Evolutionary conservation across 345 rosid genomes (phyloP).

Genomic region (Camelina hispida): DNA sequence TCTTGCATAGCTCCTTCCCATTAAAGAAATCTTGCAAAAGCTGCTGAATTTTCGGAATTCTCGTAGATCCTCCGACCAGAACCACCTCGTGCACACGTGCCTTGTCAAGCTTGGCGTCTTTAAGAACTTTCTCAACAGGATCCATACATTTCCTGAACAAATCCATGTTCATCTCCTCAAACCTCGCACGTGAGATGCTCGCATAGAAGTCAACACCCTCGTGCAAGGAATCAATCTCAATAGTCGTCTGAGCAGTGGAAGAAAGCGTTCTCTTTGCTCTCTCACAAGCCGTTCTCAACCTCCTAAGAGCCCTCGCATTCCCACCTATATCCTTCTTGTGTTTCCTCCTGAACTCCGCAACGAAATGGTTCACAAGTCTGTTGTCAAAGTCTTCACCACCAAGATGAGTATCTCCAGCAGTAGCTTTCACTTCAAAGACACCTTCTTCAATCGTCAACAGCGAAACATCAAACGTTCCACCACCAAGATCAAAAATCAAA

Average conservation of each 20-base stretch:
- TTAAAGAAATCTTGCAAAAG: slow-evolving; percentile 54
- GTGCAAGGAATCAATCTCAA: slow-evolving; percentile 55
- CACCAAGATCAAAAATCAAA: slow-evolving; percentile 63
- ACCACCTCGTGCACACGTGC: slow-evolving; percentile 52
- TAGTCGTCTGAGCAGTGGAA: slow-evolving; percentile 52
- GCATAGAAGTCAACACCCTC: slow-evolving; percentile 55
- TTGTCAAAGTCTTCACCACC: slow-evolving; percentile 82
- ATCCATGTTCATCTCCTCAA: slow-evolving; percentile 61
- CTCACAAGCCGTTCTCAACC: slow-evolving; percentile 76
- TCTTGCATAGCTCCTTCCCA: slow-evolving; percentile 56
- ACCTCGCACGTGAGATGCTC: slow-evolving; percentile 52
- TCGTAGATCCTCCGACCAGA: slow-evolving; percentile 54
- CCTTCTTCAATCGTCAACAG: slow-evolving; percentile 72
- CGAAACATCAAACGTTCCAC: slow-evolving; percentile 76
- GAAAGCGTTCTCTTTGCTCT: slow-evolving; percentile 76
- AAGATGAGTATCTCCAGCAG: slow-evolving; percentile 75
- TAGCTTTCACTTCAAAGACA: slow-evolving; percentile 71
- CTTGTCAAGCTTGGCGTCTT: slow-evolving; percentile 49
- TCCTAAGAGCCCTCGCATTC: slow-evolving; percentile 67
- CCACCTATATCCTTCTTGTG: slow-evolving; percentile 71
- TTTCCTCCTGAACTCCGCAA: slow-evolving; percentile 68
- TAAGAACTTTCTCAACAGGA: slow-evolving; percentile 55
- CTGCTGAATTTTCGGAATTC: slow-evolving; percentile 57
- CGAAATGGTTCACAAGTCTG: slow-evolving; percentile 73
- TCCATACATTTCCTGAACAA: slow-evolving; percentile 56